Evolutionary conservation across 352 stramenopile species (phyloP).

Genomic region (Achlya hypogyna): DNA sequence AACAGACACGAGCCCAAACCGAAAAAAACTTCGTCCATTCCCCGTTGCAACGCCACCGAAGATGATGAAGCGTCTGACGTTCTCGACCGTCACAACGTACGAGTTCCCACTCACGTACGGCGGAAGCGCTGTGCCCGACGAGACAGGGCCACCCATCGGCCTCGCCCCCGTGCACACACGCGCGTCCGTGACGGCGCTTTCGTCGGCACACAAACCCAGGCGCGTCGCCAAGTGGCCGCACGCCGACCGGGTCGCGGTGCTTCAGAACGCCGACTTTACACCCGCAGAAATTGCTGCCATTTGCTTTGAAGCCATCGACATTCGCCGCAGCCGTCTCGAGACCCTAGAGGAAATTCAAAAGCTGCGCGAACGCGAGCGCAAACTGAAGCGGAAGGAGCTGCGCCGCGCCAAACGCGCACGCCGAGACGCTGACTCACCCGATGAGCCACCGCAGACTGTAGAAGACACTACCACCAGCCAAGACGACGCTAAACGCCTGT

Average conservation of each 20-base stretch:
- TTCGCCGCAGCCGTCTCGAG: not conserved
- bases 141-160: slow-evolving; percentile 13
- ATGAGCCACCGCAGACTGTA: not conserved
- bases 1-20: not conserved
- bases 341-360: slow-evolving; percentile 9
- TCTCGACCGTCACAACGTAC: slow-evolving; percentile 14
- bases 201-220: not conserved
- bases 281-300: slow-evolving; percentile 7
- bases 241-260: slow-evolving; percentile 11
- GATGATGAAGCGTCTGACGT: not conserved
- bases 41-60: not conserved
- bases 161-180: slow-evolving; percentile 1
- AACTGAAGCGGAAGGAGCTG: not conserved
- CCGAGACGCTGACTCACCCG: not conserved
- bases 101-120: slow-evolving; percentile 11
- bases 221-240: slow-evolving; percentile 1
- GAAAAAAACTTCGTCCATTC: no score
- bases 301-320: slow-evolving; percentile 19
- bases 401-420: not conserved
- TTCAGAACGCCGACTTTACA: not conserved
- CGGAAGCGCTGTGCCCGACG: slow-evolving; percentile 11
- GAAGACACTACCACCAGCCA: no score
- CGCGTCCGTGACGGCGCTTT: not conserved
- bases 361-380: not conserved
- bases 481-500: no score